phyloP scores from a whole-genome alignment of 257 asterid genomes.

The Leonotis leonurus region DNA sequence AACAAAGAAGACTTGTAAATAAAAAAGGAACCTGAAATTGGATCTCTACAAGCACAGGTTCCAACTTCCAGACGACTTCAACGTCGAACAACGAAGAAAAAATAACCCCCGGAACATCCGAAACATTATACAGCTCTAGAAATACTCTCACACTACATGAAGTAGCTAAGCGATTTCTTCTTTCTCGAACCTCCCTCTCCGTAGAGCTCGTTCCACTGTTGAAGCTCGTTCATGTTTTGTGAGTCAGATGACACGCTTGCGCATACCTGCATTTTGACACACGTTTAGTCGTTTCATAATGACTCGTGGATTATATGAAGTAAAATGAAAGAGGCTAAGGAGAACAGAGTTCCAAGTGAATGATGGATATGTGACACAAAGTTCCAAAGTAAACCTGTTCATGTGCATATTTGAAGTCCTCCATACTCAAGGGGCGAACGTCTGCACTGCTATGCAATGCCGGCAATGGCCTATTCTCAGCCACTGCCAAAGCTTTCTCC shows the following conservation, averaged over 20 bases:
- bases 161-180: conserved; percentile 67
- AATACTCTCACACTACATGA: conserved; percentile 38
- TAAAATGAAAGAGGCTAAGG: too few relatives aligned
- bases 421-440: conserved; percentile 49
- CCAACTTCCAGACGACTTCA: conserved; percentile 13
- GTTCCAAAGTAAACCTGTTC: conserved; percentile 40
- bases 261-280: conserved; percentile 41
- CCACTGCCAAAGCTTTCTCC: conserved; percentile 54
- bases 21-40: conserved; percentile 32
- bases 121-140: conserved; percentile 23
- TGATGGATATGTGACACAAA: too few relatives aligned
- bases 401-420: conserved; percentile 59
- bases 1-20: not conserved
- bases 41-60: conserved; percentile 15
- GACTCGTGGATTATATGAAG: too few relatives aligned
- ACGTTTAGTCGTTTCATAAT: too few relatives aligned
- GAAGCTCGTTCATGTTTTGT: conserved; percentile 65
- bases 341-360: too few relatives aligned
- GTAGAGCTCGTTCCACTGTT: conserved; percentile 71
- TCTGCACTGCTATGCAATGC: conserved; percentile 60
- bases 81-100: conserved; percentile 4
- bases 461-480: conserved; percentile 49
- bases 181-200: conserved; percentile 85
- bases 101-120: conserved; percentile 1
- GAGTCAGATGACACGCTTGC: conserved; percentile 80